Conservation (phyloP, 495 filamentous ascomycete genomes). For the Haplographium delicatum region DNA sequence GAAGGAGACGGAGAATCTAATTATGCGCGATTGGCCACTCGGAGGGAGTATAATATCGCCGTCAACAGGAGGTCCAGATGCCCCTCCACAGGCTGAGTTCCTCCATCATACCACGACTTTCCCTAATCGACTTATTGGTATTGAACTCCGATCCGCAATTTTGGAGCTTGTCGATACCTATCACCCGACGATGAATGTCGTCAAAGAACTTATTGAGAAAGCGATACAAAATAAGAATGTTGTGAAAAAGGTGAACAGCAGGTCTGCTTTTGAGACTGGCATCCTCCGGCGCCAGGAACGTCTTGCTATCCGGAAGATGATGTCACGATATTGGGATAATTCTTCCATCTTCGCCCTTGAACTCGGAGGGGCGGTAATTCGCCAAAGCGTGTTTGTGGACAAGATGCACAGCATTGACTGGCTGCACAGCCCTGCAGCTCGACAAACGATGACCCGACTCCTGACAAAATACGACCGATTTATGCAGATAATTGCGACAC, state of each 20-base stretch:
- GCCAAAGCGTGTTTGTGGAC: conserved; percentile 72
- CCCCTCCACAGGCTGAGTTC: not conserved
- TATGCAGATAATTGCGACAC: conserved; percentile 54
- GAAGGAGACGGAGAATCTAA: conserved; percentile 24
- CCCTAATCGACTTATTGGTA: conserved; percentile 54
- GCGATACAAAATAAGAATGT: conserved; percentile 27
- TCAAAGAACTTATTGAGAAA: conserved; percentile 39
- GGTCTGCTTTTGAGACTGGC: conserved; percentile 3
- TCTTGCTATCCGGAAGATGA: conserved; percentile 63
- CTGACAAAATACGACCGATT: conserved; percentile 67
- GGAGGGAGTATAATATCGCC: conserved; percentile 52
- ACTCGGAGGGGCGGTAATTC: conserved; percentile 71
- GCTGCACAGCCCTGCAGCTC: conserved; percentile 62
- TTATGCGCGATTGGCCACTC: conserved; percentile 26
- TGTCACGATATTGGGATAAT: conserved; percentile 78
- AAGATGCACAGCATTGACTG: conserved; percentile 80
- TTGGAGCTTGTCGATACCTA: conserved; percentile 24
- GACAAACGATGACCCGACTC: conserved; percentile 60
- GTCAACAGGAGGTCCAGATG: conserved; percentile 31
- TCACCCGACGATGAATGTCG: conserved; percentile 36
- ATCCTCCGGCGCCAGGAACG: conserved; percentile 26
- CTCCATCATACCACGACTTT: conserved; percentile 41
- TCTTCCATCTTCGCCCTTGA: conserved; percentile 64
- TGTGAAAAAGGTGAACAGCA: conserved; percentile 16
- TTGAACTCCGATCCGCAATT: conserved; percentile 33